Conservation (phyloP, 139 green algal species). For the Chlamydomonas urium region DNA sequence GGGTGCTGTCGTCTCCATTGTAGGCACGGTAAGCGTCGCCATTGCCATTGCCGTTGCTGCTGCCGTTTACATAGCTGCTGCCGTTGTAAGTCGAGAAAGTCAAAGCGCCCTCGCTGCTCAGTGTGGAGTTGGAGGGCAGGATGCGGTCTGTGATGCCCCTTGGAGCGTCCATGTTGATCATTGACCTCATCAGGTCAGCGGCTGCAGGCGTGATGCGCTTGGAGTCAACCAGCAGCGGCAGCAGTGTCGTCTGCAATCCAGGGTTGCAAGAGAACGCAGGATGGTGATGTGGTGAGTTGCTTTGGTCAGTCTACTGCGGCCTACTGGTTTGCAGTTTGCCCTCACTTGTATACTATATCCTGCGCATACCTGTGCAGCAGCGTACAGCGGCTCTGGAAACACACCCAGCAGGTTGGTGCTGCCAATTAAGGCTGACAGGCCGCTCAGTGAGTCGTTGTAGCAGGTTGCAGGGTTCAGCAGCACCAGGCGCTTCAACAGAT, state of each 20-base stretch:
- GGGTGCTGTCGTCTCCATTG: not conserved
- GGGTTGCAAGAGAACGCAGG: not conserved
- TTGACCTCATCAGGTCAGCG: slow-evolving; percentile 31
- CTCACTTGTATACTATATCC: too few relatives aligned
- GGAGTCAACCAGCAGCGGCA: slow-evolving; percentile 68
- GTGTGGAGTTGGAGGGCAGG: not conserved
- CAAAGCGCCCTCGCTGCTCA: too few relatives aligned
- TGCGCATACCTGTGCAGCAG: slow-evolving; percentile 43
- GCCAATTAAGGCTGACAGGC: slow-evolving; percentile 46
- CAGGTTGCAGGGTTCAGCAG: slow-evolving; percentile 71
- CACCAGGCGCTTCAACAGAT: slow-evolving; percentile 54
- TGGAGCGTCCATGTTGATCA: slow-evolving; percentile 42
- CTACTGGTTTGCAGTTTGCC: too few relatives aligned
- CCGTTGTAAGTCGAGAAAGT: too few relatives aligned
- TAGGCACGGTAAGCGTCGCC: not conserved
- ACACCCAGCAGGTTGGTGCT: slow-evolving; percentile 64
- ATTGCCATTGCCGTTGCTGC: not conserved
- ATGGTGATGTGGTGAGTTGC: too few relatives aligned
- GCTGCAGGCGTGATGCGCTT: slow-evolving; percentile 35
- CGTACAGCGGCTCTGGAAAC: slow-evolving; percentile 63
- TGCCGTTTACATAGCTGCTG: too few relatives aligned
- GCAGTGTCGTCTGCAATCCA: slow-evolving; percentile 48
- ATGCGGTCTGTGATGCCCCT: not conserved
- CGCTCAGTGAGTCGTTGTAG: slow-evolving; percentile 30
- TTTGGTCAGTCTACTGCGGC: too few relatives aligned